Evolutionary conservation across 192 early-diverging fungal species (phyloP).

Genomic region (Mortierella alpina): DNA sequence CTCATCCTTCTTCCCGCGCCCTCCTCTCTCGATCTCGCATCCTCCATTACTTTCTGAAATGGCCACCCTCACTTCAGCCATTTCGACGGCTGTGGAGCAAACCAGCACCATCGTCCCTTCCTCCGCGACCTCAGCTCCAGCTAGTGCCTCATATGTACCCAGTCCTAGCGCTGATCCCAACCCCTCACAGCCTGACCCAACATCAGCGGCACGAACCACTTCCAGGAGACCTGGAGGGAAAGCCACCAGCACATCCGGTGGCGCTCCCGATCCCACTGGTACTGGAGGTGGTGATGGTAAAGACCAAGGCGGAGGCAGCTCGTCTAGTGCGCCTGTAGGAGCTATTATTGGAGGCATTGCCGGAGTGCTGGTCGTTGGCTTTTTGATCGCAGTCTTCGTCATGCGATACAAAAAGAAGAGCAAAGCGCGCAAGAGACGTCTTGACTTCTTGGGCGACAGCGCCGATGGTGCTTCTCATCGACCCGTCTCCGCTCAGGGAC

Average conservation of each 20-base stretch:
- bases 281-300: not conserved
- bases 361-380: conserved; percentile 30
- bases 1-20: too few species aligned
- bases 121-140: too few species aligned
- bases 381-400: conserved; percentile 33
- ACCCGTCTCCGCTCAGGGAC: not conserved
- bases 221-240: not conserved
- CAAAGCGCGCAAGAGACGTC: conserved; percentile 32
- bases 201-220: not conserved
- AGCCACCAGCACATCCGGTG: not conserved
- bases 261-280: not conserved
- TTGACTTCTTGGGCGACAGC: conserved; percentile 20
- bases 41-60: too few species aligned
- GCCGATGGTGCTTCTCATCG: conserved; percentile 3
- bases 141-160: not conserved
- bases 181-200: not conserved
- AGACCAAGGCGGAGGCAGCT: not conserved
- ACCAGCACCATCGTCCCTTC: too few species aligned
- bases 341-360: conserved; percentile 28
- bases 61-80: too few species aligned
- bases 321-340: conserved; percentile 1
- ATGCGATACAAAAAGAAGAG: conserved; percentile 37
- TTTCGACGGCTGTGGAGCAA: too few species aligned
- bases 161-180: not conserved
- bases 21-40: too few species aligned